phyloP scores from a whole-genome alignment of 805 yeast species.

The Ascoidea rubescens region DNA sequence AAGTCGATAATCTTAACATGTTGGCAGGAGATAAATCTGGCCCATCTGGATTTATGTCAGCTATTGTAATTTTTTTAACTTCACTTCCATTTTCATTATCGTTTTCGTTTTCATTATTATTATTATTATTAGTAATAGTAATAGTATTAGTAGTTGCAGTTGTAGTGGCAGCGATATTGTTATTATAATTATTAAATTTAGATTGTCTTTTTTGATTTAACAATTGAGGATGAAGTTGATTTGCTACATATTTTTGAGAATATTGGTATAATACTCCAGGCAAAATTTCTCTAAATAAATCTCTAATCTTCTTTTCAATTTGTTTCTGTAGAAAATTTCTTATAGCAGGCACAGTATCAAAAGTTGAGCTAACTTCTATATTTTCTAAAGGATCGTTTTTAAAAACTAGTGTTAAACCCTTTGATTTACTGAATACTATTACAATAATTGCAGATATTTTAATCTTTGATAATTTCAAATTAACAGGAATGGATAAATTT shows the following conservation, averaged over 20 bases:
- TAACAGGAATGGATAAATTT: conserved; percentile 66
- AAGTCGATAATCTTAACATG: conserved; percentile 49
- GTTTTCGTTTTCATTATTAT: conserved; percentile 12
- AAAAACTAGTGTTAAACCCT: conserved; percentile 78
- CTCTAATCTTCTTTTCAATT: conserved; percentile 69
- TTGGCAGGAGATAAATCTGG: conserved; percentile 56
- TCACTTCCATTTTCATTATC: conserved; percentile 10
- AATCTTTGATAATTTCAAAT: conserved; percentile 59
- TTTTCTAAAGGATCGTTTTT: conserved; percentile 80
- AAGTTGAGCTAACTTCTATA: conserved; percentile 74
- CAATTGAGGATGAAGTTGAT: conserved; percentile 18
- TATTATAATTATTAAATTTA: conserved; percentile 5
- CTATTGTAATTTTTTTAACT: conserved; percentile 27
- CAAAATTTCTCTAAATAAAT: conserved; percentile 68
- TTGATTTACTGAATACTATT: conserved; percentile 66
- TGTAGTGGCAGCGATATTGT: no score
- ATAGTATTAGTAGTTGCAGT: conserved; percentile 1
- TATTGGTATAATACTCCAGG: conserved; percentile 71
- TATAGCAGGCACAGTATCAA: conserved; percentile 70
- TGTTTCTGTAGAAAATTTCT: conserved; percentile 75
- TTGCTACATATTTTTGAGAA: conserved; percentile 48
- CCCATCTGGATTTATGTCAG: conserved; percentile 39
- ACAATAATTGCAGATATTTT: conserved; percentile 70
- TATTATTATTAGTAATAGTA: conserved; percentile 9
- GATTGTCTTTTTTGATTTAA: background rate